phyloP scores from a whole-genome alignment of 2,329 filamentous ascomycete genomes.

The Apiospora phragmitis region DNA sequence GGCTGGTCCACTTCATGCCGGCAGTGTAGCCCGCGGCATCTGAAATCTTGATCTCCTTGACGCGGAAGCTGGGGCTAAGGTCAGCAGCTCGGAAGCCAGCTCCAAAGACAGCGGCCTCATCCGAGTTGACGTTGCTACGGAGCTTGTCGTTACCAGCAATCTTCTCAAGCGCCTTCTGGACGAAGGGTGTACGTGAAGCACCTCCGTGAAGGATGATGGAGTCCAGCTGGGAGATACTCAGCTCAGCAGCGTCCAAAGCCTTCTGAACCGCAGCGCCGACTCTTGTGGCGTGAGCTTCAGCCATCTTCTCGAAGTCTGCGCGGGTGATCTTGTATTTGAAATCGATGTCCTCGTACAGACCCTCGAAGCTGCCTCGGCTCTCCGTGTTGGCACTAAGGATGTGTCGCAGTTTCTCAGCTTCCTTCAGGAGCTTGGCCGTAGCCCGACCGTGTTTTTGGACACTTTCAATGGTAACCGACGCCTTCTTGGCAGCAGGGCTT shows the following conservation, averaged over 20 bases:
- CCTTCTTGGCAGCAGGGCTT: conserved; percentile 66
- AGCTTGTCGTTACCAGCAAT: conserved; percentile 76
- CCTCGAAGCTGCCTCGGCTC: conserved; percentile 79
- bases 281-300: conserved; percentile 65
- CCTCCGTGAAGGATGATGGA: conserved; percentile 94
- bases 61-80: conserved; percentile 91
- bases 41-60: conserved; percentile 90
- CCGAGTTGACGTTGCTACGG: conserved; percentile 91
- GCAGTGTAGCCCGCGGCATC: conserved; percentile 75
- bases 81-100: conserved; percentile 92
- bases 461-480: conserved; percentile 59
- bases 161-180: conserved; percentile 84
- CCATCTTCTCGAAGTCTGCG: conserved; percentile 77
- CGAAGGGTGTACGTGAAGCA: conserved; percentile 86
- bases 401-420: conserved; percentile 83
- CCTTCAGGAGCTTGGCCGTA: conserved; percentile 88
- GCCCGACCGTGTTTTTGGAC: conserved; percentile 79
- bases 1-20: conserved; percentile 71
- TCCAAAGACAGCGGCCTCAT: conserved; percentile 94
- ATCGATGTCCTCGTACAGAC: conserved; percentile 86
- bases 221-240: conserved; percentile 75
- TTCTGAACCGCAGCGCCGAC: conserved; percentile 70
- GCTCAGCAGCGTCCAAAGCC: conserved; percentile 71
- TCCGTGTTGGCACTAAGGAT: conserved; percentile 92
- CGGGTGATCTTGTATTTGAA: conserved; percentile 89